Conservation (phyloP, 2,329 filamentous ascomycete genomes). For the Emericellopsis cladophorae region DNA sequence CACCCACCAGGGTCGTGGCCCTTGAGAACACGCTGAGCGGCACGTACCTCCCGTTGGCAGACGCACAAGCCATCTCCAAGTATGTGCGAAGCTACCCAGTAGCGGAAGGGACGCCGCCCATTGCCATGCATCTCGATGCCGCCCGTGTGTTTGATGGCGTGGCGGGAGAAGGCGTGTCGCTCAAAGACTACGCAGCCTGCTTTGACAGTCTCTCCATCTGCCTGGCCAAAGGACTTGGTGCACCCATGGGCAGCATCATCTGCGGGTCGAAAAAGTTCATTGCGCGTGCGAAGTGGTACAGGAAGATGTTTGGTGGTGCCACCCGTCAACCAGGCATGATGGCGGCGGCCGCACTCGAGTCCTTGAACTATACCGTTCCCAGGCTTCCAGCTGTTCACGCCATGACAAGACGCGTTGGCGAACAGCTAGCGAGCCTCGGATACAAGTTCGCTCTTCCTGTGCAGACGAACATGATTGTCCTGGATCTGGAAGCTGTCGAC, state of each 20-base stretch:
- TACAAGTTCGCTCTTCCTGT: slow-evolving; percentile 12
- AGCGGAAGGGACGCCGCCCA: slow-evolving; percentile 25
- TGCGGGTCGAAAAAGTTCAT: slow-evolving; percentile 31
- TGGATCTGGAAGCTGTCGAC: slow-evolving; percentile 8
- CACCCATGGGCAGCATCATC: slow-evolving; percentile 63
- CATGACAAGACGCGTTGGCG: slow-evolving; percentile 7
- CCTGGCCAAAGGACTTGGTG: slow-evolving; percentile 67
- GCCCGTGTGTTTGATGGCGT: slow-evolving; percentile 67
- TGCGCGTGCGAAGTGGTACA: slow-evolving; percentile 20
- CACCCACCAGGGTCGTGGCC: slow-evolving; percentile 64
- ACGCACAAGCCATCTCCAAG: slow-evolving; percentile 51
- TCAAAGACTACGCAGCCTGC: slow-evolving; percentile 50
- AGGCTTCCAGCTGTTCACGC: slow-evolving; percentile 8
- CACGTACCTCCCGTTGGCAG: slow-evolving; percentile 58
- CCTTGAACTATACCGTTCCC: slow-evolving; percentile 28
- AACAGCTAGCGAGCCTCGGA: slow-evolving; percentile 5
- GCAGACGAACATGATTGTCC: slow-evolving; percentile 14
- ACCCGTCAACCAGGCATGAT: slow-evolving; percentile 59
- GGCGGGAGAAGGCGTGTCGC: slow-evolving; percentile 47
- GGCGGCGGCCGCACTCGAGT: slow-evolving; percentile 53
- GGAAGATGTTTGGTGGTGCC: slow-evolving; percentile 63
- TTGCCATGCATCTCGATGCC: slow-evolving; percentile 63
- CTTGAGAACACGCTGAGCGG: slow-evolving; percentile 75
- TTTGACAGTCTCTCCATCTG: slow-evolving; percentile 66
- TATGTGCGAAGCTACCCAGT: slow-evolving; percentile 42